Evolutionary conservation across 129 eudicot species (phyloP).

Genomic region (Flaveria brownii): DNA sequence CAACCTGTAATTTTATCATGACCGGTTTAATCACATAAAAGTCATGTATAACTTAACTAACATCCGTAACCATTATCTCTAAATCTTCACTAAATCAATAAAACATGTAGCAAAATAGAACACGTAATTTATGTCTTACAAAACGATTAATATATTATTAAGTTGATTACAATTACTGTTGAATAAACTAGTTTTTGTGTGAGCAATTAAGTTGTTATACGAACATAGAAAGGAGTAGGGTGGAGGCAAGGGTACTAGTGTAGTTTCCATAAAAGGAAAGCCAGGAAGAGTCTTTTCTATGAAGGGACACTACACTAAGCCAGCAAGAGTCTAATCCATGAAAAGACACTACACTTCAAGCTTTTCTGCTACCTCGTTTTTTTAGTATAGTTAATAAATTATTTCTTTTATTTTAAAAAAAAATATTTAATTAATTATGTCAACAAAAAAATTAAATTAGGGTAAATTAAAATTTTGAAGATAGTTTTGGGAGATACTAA

Average conservation of each 20-base stretch:
- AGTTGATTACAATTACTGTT: neutral
- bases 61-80: neutral
- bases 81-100: neutral
- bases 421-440: neutral
- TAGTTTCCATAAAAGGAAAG: conserved; percentile 28
- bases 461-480: no score
- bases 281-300: conserved; percentile 32
- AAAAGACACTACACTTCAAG: conserved; percentile 20
- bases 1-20: no score
- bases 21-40: neutral
- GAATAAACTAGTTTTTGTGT: conserved; percentile 10
- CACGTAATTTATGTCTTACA: neutral
- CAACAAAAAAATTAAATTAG: no score
- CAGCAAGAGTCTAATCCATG: conserved; percentile 31
- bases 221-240: conserved; percentile 24
- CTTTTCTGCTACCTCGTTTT: conserved; percentile 11
- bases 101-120: neutral
- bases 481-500: no score
- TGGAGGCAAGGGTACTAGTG: neutral
- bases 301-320: conserved; percentile 27
- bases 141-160: neutral
- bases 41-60: neutral
- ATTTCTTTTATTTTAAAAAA: neutral
- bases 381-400: neutral
- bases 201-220: conserved; percentile 28